These are phyloP conservation scores for Gossypium australe DNA, from an alignment of 345 rosid species.

Conservation along the genomic window DNA sequence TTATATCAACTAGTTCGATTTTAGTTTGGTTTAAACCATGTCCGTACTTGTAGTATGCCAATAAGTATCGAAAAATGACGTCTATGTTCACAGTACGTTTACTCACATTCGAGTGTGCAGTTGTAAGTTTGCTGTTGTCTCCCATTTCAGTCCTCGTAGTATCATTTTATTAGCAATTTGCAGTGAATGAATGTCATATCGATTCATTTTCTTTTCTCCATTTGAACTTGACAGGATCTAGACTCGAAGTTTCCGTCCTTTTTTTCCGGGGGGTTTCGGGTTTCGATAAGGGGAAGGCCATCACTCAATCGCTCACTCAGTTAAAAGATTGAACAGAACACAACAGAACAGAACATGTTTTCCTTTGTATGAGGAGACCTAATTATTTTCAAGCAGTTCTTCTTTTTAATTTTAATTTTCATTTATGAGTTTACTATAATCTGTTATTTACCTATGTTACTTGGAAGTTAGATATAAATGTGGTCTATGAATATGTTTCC, in stretches of 20 bases:
- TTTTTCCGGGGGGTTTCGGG: background rate
- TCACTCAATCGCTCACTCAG: background rate
- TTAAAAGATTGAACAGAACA: background rate
- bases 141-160: too few species aligned
- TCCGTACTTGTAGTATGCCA: background rate
- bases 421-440: constrained; percentile 5
- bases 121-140: background rate
- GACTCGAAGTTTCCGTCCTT: background rate
- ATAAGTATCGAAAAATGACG: background rate
- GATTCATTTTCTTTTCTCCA: background rate
- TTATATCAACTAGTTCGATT: background rate
- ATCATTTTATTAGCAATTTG: background rate
- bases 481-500: background rate
- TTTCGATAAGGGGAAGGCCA: background rate
- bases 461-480: background rate
- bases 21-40: background rate
- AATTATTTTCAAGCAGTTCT: background rate
- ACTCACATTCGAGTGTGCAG: background rate
- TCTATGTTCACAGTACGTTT: background rate
- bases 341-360: background rate
- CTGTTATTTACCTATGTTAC: background rate
- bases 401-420: background rate
- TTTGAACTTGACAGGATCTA: background rate
- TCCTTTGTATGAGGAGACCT: constrained; percentile 15
- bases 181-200: background rate